Conservation (phyloP, 257 asterid species). For the Fraxinus americana region DNA sequence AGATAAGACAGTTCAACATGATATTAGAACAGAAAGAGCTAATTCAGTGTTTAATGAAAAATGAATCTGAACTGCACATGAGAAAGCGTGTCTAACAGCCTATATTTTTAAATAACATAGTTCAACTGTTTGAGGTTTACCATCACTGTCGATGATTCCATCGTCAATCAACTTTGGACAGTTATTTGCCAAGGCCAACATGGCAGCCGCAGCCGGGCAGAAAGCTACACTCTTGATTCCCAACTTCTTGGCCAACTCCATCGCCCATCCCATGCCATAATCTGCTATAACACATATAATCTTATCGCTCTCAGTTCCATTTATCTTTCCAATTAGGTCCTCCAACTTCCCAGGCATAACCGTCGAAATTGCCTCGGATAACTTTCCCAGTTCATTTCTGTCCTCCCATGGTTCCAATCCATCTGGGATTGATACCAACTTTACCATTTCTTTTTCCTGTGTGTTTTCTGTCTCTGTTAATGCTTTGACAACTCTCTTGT, state of each 20-base stretch:
- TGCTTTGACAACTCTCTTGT: conserved; percentile 44
- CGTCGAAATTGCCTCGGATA: conserved; percentile 25
- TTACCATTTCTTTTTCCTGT: conserved; percentile 21
- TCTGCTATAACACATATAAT: conserved; percentile 52
- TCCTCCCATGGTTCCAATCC: conserved; percentile 65
- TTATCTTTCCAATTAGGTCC: conserved; percentile 41
- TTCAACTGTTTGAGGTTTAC: conserved; percentile 28
- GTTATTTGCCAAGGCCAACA: conserved; percentile 34
- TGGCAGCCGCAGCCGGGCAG: conserved; percentile 42
- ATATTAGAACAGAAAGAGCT: background rate
- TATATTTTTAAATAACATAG: background rate
- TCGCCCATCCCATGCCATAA: conserved; percentile 44
- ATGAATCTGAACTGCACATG: no score
- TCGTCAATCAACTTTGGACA: conserved; percentile 43
- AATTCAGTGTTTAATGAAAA: background rate
- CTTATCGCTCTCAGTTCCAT: conserved; percentile 28
- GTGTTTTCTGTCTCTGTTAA: conserved; percentile 28
- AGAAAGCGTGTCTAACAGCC: no score
- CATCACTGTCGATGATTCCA: conserved; percentile 48
- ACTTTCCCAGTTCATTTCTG: conserved; percentile 44
- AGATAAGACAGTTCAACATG: no score
- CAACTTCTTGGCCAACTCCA: conserved; percentile 46
- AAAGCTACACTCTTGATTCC: conserved; percentile 49
- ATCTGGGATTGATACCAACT: conserved; percentile 58
- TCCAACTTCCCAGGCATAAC: conserved; percentile 52